phyloP scores from a whole-genome alignment of 1,284 basidiomycete genomes.

The Schizophyllum amplum region DNA sequence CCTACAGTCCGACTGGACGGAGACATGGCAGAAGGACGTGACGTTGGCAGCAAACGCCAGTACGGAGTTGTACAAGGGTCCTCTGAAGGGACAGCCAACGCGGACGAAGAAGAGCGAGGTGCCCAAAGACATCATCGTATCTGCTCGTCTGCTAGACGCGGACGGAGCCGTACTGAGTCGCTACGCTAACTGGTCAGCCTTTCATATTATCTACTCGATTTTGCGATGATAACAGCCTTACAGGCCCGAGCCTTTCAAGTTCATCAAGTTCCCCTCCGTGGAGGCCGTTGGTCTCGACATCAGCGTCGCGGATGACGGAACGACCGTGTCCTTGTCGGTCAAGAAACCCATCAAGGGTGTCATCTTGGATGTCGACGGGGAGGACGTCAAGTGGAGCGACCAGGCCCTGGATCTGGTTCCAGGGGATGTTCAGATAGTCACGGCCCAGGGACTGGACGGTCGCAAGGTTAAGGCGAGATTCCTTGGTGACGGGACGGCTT shows the following conservation, averaged over 20 bases:
- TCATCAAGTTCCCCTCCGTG: conserved; percentile 68
- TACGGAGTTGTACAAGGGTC: conserved; percentile 71
- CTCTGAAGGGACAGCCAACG: conserved; percentile 59
- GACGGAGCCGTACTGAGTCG: conserved; percentile 59
- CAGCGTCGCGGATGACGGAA: conserved; percentile 43
- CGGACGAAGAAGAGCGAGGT: conserved; percentile 60
- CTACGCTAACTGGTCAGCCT: conserved; percentile 66
- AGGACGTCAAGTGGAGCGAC: conserved; percentile 72
- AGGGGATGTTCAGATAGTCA: conserved; percentile 66
- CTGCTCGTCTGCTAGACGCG: conserved; percentile 59
- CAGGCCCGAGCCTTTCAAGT: conserved; percentile 91
- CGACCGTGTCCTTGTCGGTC: conserved; percentile 53
- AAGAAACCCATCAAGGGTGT: conserved; percentile 78
- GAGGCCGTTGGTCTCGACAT: conserved; percentile 51
- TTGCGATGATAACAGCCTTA: conserved; percentile 9
- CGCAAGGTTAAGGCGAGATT: conserved; percentile 59
- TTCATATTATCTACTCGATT: conserved; percentile 3
- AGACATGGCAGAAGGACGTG: conserved; percentile 42
- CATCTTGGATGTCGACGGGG: conserved; percentile 68
- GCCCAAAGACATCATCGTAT: conserved; percentile 65
- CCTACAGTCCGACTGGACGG: conserved; percentile 50
- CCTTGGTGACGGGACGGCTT: conserved; percentile 68
- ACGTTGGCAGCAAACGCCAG: conserved; percentile 64
- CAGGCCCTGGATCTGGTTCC: conserved; percentile 85
- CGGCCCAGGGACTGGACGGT: conserved; percentile 56